A percentile compares a stretch with the other conserved stretches of the same genome.
phyloP scores from a whole-genome alignment of 495 filamentous ascomycete genomes.

The Thermothielavioides terrestris region DNA sequence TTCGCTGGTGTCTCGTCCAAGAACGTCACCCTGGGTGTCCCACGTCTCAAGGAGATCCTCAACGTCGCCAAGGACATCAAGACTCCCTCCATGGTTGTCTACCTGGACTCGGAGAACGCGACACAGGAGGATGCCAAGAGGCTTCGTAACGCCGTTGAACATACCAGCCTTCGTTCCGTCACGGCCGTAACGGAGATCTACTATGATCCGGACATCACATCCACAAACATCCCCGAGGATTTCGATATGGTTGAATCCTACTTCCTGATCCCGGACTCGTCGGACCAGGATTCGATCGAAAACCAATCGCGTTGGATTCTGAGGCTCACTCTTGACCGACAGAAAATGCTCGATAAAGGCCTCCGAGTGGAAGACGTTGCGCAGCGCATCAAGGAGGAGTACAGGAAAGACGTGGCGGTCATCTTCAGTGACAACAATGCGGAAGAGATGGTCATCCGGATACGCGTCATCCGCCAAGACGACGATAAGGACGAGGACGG shows the following conservation, averaged over 20 bases:
- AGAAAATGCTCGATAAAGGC: slow-evolving; percentile 90
- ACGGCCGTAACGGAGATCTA: slow-evolving; percentile 90
- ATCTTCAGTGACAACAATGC: slow-evolving; percentile 98
- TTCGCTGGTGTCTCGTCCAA: slow-evolving; percentile 99
- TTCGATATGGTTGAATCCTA: slow-evolving; percentile 92
- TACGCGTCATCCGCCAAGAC: slow-evolving; percentile 65
- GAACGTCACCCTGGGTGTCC: slow-evolving; percentile 98
- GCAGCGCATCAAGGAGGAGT: slow-evolving; percentile 75
- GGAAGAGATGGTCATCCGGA: slow-evolving; percentile 87
- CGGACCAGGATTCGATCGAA: slow-evolving; percentile 66
- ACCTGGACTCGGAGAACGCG: slow-evolving; percentile 51
- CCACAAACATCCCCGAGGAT: slow-evolving; percentile 80
- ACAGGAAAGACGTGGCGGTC: slow-evolving; percentile 77
- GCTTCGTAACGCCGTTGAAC: slow-evolving; percentile 80
- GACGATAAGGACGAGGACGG: slow-evolving; percentile 70
- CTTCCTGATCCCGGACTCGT: slow-evolving; percentile 77
- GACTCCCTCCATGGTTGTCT: slow-evolving; percentile 96
- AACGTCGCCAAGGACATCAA: slow-evolving; percentile 98
- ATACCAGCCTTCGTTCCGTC: slow-evolving; percentile 88
- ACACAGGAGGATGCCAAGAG: slow-evolving; percentile 75
- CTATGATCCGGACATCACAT: slow-evolving; percentile 86
- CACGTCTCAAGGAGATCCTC: slow-evolving; percentile 97
- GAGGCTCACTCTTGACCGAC: slow-evolving; percentile 84
- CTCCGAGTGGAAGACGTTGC: slow-evolving; percentile 89
- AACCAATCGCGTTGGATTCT: slow-evolving; percentile 90